Conservation (phyloP, 2,329 filamentous ascomycete genomes). For the Fusarium luffae region DNA sequence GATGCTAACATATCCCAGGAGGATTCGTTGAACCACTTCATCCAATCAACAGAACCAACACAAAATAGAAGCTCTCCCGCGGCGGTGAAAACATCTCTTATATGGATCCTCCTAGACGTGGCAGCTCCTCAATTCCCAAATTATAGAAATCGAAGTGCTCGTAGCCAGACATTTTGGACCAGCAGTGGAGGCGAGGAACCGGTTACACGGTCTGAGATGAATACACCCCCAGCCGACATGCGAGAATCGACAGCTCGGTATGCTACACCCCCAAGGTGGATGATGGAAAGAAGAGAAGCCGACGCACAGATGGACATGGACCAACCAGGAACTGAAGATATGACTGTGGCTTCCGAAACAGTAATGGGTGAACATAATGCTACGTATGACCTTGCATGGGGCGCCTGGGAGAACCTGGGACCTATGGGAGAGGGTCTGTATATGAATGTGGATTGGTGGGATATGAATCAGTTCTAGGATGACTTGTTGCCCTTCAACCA, state of each 20-base stretch:
- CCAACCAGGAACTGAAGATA: neutral
- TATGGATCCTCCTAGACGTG: slow-evolving; percentile 27
- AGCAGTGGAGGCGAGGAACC: neutral
- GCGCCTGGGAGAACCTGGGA: slow-evolving; percentile 33
- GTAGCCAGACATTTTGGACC: neutral
- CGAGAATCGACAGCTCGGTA: slow-evolving; percentile 34
- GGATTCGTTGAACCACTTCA: slow-evolving; percentile 9
- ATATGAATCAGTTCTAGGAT: slow-evolving; percentile 21
- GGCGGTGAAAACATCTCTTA: slow-evolving; percentile 10
- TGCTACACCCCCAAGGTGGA: slow-evolving; percentile 29
- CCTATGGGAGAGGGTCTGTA: neutral
- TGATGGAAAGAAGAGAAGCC: neutral
- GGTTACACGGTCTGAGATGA: neutral
- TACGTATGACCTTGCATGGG: slow-evolving; percentile 21
- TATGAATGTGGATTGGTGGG: slow-evolving; percentile 30
- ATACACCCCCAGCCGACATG: slow-evolving; percentile 21
- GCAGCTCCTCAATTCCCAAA: slow-evolving; percentile 27
- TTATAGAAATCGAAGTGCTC: neutral
- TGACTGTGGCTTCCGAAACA: neutral
- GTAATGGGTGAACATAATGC: neutral
- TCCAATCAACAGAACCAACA: neutral
- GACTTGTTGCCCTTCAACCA: neutral
- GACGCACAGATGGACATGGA: neutral
- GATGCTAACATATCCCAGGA: neutral
- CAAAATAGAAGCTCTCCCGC: neutral